A percentile compares a stretch with the other conserved stretches of the same genome.
Evolutionary conservation across 192 early-diverging fungal genomes (phyloP).

Genomic region (Funneliformis geosporum): DNA sequence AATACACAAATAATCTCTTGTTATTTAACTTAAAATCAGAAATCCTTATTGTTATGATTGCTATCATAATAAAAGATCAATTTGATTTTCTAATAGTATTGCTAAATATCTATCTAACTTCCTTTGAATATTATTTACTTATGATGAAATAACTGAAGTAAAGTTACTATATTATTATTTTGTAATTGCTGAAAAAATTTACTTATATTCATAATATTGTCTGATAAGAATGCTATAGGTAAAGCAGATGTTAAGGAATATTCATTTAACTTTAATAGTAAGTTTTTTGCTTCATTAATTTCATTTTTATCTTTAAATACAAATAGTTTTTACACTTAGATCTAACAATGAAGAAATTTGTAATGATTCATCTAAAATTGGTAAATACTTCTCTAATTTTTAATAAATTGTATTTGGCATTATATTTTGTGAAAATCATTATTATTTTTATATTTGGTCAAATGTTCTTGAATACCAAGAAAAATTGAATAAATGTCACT

Average conservation of each 20-base stretch:
- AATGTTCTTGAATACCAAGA: neutral
- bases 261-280: too few relatives aligned
- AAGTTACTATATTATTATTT: neutral
- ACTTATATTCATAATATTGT: slow-evolving; percentile 7
- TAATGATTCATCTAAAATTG: neutral
- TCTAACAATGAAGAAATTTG: too few relatives aligned
- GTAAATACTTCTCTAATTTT: neutral
- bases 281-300: too few relatives aligned
- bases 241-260: neutral
- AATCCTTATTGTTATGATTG: neutral
- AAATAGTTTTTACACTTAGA: neutral
- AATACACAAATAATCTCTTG: slow-evolving; percentile 6
- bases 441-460: neutral
- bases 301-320: too few relatives aligned
- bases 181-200: too few relatives aligned
- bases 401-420: slow-evolving; percentile 6
- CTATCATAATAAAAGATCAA: neutral
- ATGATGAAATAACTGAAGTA: neutral
- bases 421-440: neutral
- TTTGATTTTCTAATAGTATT: neutral
- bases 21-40: neutral
- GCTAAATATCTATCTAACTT: neutral
- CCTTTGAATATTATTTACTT: neutral
- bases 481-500: neutral
- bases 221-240: neutral